A percentile compares a stretch with the other conserved stretches of the same genome.
These are phyloP conservation scores for Alternaria brassicae DNA, from an alignment of 2,329 filamentous ascomycete species.

Conservation along the genomic window DNA sequence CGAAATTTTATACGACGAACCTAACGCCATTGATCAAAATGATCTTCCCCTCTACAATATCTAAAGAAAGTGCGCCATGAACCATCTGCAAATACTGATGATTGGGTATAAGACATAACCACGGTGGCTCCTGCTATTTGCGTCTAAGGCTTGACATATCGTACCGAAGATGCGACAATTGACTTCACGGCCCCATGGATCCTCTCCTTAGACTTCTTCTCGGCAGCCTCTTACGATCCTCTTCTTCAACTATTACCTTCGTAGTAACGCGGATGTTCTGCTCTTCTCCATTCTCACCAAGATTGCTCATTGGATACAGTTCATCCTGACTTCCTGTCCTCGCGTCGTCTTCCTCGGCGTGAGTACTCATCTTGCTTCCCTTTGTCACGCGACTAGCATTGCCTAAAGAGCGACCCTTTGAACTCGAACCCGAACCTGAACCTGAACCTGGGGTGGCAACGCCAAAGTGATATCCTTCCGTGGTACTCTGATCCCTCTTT, in stretches of 20 bases:
- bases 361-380: background rate
- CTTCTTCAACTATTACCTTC: background rate
- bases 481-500: background rate
- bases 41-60: too few relatives aligned
- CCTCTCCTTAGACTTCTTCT: background rate
- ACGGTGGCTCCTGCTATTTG: background rate
- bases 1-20: too few relatives aligned
- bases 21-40: too few relatives aligned
- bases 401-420: slow-evolving; percentile 1
- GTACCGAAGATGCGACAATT: background rate
- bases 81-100: too few relatives aligned
- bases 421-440: background rate
- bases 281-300: background rate
- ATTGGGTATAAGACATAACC: background rate
- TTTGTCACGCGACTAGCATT: background rate
- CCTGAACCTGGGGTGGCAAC: background rate
- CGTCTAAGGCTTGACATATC: background rate
- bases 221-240: background rate
- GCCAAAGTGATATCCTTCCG: background rate
- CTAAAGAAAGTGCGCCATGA: too few relatives aligned
- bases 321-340: slow-evolving; percentile 1
- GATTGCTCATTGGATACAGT: background rate
- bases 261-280: background rate
- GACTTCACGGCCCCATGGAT: background rate
- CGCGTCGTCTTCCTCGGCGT: background rate